A percentile compares a stretch with the other conserved stretches of the same genome.
Evolutionary conservation across 2,329 filamentous ascomycete species (phyloP).

Genomic region (Beauveria sp.): DNA sequence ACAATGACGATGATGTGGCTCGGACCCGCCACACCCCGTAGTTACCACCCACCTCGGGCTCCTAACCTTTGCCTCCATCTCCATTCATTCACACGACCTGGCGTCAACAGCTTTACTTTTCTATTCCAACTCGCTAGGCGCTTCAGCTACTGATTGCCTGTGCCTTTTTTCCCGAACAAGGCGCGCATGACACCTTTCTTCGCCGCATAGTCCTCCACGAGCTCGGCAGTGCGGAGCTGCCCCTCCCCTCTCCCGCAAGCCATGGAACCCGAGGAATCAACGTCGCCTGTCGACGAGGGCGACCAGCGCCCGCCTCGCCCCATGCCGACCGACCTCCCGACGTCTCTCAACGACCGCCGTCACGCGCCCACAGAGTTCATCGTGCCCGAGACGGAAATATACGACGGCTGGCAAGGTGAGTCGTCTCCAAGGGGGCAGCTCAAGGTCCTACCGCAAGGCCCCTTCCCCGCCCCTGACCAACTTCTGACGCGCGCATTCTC

Average conservation of each 20-base stretch:
- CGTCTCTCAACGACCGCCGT: slow-evolving; percentile 81
- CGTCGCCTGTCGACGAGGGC: slow-evolving; percentile 31
- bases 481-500: slow-evolving; percentile 18
- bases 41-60: not conserved
- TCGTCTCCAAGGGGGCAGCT: slow-evolving; percentile 14
- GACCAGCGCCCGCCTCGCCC: slow-evolving; percentile 31
- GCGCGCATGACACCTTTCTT: slow-evolving; percentile 3
- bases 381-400: slow-evolving; percentile 85
- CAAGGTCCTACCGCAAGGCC: slow-evolving; percentile 5
- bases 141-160: not conserved
- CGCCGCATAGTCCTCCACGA: slow-evolving; percentile 22
- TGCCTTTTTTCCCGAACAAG: not conserved
- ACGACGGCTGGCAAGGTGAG: slow-evolving; percentile 94
- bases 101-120: not conserved
- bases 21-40: slow-evolving; percentile 8
- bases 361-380: slow-evolving; percentile 54
- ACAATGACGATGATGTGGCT: slow-evolving; percentile 8
- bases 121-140: not conserved
- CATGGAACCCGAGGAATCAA: slow-evolving; percentile 53
- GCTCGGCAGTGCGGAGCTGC: slow-evolving; percentile 25
- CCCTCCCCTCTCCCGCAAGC: slow-evolving; percentile 28
- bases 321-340: slow-evolving; percentile 81
- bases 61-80: not conserved
- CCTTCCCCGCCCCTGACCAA: slow-evolving; percentile 8
- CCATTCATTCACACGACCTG: slow-evolving; percentile 8